Conservation (phyloP, 768 basidiomycete genomes). For the Lactarius sp. region DNA sequence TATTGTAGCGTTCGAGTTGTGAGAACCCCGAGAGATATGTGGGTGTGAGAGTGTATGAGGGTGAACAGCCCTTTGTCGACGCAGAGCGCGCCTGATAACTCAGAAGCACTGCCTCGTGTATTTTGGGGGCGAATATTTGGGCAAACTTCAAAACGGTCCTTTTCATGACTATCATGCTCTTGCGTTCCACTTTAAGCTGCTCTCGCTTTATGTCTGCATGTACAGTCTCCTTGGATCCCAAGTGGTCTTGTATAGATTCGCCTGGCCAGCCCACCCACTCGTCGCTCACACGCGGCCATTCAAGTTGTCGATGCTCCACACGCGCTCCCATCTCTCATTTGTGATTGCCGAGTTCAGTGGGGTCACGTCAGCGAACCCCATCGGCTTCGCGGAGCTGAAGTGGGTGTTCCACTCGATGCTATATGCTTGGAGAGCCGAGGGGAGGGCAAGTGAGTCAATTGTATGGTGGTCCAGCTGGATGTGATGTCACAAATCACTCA, state of each 20-base stretch:
- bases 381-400: conserved; percentile 67
- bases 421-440: conserved; percentile 55
- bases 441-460: conserved; percentile 36
- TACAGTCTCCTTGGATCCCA: background rate
- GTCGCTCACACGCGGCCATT: conserved; percentile 52
- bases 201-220: conserved; percentile 8
- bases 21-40: too few relatives aligned
- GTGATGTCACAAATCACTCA: background rate
- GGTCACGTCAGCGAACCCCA: conserved; percentile 46
- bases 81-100: too few relatives aligned
- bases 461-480: conserved; percentile 25
- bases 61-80: too few relatives aligned
- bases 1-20: too few relatives aligned
- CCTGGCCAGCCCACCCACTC: conserved; percentile 33
- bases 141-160: conserved; percentile 64
- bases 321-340: conserved; percentile 65
- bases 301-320: conserved; percentile 48
- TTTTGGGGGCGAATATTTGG: conserved; percentile 54
- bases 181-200: conserved; percentile 54
- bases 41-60: too few relatives aligned
- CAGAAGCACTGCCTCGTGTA: too few relatives aligned
- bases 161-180: conserved; percentile 66
- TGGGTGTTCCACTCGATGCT: conserved; percentile 72
- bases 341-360: conserved; percentile 80
- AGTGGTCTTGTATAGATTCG: background rate